phyloP scores from a whole-genome alignment of 208 protist species.

The Trypanosoma melophagium region DNA sequence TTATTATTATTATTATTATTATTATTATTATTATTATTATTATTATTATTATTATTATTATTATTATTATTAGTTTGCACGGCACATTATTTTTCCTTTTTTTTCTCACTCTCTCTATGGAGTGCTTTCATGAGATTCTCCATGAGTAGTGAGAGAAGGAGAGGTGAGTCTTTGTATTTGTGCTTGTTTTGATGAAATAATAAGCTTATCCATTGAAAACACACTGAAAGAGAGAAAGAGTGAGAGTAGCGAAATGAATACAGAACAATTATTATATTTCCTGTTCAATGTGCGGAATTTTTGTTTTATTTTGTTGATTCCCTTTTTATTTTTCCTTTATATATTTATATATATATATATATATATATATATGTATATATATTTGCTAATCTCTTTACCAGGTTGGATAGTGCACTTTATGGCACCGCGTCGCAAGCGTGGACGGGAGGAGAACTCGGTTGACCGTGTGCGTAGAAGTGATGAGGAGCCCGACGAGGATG shows the following conservation, averaged over 20 bases:
- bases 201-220: too few relatives aligned
- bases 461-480: slow-evolving; percentile 4
- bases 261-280: too few relatives aligned
- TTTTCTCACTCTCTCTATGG: not conserved
- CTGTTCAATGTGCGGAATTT: not conserved
- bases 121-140: not conserved
- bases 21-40: not conserved
- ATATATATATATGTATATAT: too few relatives aligned
- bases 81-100: not conserved
- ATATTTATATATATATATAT: too few relatives aligned
- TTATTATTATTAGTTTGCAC: not conserved
- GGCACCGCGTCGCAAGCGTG: slow-evolving; percentile 29
- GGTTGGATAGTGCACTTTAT: not conserved
- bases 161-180: too few relatives aligned
- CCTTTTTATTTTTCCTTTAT: not conserved
- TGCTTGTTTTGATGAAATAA: too few relatives aligned
- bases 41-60: not conserved
- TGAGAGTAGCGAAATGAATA: too few relatives aligned
- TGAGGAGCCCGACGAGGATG: slow-evolving; percentile 28
- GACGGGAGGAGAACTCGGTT: slow-evolving; percentile 11
- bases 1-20: not conserved
- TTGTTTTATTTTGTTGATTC: slow-evolving; percentile 14
- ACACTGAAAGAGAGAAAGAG: too few relatives aligned
- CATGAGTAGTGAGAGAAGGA: too few relatives aligned
- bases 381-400: not conserved